A percentile compares a stretch with the other conserved stretches of the same genome.
These are phyloP conservation scores for Orbilia javanica DNA, from an alignment of 2,329 filamentous ascomycete species.

Conservation along the genomic window DNA sequence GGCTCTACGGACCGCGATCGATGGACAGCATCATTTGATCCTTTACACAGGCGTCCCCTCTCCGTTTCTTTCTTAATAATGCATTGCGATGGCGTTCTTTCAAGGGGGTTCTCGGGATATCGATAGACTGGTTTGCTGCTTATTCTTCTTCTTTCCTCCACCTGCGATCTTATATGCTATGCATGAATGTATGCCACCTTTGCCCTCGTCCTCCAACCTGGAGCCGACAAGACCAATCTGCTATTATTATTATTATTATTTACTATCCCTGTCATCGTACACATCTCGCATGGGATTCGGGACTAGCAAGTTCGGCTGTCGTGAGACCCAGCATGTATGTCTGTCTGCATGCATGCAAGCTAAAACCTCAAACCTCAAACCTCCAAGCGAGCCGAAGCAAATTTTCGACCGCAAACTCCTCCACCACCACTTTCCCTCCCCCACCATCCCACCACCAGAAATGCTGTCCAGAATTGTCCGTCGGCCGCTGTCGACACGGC, in stretches of 20 bases:
- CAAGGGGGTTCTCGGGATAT: not conserved
- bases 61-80: not conserved
- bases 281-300: not conserved
- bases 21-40: not conserved
- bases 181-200: too few species aligned
- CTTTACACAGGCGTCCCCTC: not conserved
- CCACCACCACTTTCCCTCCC: not conserved
- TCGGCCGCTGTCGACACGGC: slow-evolving; percentile 31
- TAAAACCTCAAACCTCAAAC: slow-evolving; percentile 22
- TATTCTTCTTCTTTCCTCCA: not conserved
- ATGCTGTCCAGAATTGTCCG: slow-evolving; percentile 51
- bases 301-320: not conserved
- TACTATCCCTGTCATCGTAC: not conserved
- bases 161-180: not conserved
- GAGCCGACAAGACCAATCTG: too few species aligned
- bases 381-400: slow-evolving; percentile 37
- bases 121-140: slow-evolving; percentile 10
- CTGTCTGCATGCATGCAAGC: not conserved
- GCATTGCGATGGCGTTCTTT: slow-evolving; percentile 53
- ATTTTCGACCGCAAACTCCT: slow-evolving; percentile 19
- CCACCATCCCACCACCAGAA: not conserved
- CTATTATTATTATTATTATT: not conserved
- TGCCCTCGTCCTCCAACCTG: not conserved
- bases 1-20: not conserved
- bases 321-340: slow-evolving; percentile 2